These are phyloP conservation scores for Dactylis glomerata DNA, from an alignment of 176 grass and related monocot species.

Conservation along the genomic window DNA sequence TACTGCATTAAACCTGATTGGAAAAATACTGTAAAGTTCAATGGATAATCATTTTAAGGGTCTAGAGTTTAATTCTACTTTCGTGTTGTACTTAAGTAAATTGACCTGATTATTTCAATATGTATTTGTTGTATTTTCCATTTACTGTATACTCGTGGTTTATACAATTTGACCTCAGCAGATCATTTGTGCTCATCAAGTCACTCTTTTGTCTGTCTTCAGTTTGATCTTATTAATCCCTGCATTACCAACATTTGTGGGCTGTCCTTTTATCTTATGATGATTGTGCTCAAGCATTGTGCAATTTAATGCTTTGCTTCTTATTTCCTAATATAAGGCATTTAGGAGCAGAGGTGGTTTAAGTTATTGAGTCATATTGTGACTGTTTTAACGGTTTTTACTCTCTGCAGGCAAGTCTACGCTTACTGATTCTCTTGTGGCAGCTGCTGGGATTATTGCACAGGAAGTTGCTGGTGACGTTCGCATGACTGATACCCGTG, in stretches of 20 bases:
- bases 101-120: not conserved
- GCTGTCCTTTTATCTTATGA: not conserved
- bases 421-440: constrained; percentile 78
- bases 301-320: not conserved
- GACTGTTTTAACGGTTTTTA: not conserved
- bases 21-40: not conserved
- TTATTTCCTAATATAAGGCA: not conserved
- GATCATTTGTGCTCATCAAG: not conserved
- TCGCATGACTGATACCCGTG: constrained; percentile 70
- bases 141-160: not conserved
- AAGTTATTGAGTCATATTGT: not conserved
- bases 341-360: too few relatives aligned
- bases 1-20: not conserved
- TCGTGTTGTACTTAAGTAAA: not conserved
- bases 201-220: not conserved
- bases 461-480: constrained; percentile 80
- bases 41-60: not conserved
- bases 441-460: constrained; percentile 75
- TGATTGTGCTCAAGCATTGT: not conserved
- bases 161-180: not conserved
- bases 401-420: constrained; percentile 65
- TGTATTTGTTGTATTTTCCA: not conserved
- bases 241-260: not conserved
- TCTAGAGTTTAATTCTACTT: not conserved
- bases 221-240: not conserved